Evolutionary conservation across 306 rosid genomes (phyloP).

Genomic region (Cercis canadensis): DNA sequence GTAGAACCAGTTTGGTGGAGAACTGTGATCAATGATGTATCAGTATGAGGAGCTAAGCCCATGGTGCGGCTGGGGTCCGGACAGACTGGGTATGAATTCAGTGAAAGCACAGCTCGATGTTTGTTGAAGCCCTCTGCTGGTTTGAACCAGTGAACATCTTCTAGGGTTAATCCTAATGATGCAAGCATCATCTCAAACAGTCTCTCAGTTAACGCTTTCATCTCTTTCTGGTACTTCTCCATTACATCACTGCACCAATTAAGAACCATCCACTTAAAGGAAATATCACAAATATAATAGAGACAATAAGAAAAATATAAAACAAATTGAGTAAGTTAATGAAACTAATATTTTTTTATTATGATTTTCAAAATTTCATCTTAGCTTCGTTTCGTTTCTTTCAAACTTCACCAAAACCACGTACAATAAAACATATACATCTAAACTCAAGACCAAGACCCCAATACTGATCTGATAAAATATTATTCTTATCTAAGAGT

Average conservation of each 20-base stretch:
- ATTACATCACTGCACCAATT: constrained; percentile 38
- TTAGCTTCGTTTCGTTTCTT: too few species aligned
- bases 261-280: too few species aligned
- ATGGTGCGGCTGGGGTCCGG: constrained; percentile 55
- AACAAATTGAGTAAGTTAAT: neutral
- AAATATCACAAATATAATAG: too few species aligned
- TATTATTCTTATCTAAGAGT: too few species aligned
- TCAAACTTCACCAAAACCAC: too few species aligned
- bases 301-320: neutral
- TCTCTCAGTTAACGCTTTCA: constrained; percentile 39
- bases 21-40: constrained; percentile 58
- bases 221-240: constrained; percentile 52
- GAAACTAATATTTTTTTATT: too few species aligned
- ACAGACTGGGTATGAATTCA: constrained; percentile 63
- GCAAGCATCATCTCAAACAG: constrained; percentile 35
- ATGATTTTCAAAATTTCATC: too few species aligned
- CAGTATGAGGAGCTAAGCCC: constrained; percentile 66
- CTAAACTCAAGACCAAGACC: too few species aligned
- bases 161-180: constrained; percentile 39
- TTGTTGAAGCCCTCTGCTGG: neutral
- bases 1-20: constrained; percentile 35
- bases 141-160: constrained; percentile 41
- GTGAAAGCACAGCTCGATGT: constrained; percentile 24
- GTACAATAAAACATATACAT: too few species aligned
- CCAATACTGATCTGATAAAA: too few species aligned